These are phyloP conservation scores for Funneliformis mosseae DNA, from an alignment of 192 early-diverging fungal species.

Conservation along the genomic window DNA sequence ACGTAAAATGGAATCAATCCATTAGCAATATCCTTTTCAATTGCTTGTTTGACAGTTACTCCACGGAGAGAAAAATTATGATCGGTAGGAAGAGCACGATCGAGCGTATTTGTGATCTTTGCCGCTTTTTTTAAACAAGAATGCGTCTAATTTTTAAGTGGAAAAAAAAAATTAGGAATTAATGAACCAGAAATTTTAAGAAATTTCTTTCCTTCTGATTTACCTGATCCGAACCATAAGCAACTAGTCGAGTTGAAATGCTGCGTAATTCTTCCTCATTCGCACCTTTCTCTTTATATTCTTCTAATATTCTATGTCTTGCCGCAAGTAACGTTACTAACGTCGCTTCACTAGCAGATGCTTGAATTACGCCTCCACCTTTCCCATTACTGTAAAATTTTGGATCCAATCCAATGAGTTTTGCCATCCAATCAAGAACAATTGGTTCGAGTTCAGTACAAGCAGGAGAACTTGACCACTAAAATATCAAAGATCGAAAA, in stretches of 20 bases:
- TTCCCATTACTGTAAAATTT: conserved; percentile 55
- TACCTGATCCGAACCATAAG: conserved; percentile 63
- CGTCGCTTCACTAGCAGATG: conserved; percentile 60
- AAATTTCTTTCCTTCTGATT: background rate
- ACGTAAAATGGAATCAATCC: conserved; percentile 69
- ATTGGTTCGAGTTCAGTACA: conserved; percentile 65
- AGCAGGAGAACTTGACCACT: conserved; percentile 58
- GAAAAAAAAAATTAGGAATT: too few relatives aligned
- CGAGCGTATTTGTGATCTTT: conserved; percentile 49
- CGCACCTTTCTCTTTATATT: conserved; percentile 28
- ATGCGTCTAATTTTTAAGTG: conserved; percentile 48
- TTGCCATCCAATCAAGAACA: conserved; percentile 65
- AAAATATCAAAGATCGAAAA: background rate
- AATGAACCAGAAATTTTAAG: background rate
- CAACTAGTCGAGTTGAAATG: conserved; percentile 48
- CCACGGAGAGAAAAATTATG: conserved; percentile 43
- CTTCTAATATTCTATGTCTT: conserved; percentile 48
- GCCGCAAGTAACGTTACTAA: conserved; percentile 63
- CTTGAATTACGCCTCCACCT: conserved; percentile 70
- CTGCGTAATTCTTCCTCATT: conserved; percentile 39
- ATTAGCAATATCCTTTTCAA: conserved; percentile 49
- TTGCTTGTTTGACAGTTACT: conserved; percentile 44
- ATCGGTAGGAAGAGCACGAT: conserved; percentile 46
- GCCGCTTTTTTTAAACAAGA: conserved; percentile 56
- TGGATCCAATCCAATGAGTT: conserved; percentile 59